Percentiles rank a stretch among this genome's conserved stretches.
Evolutionary conservation across 306 rosid genomes (phyloP).

Genomic region (Glycine latifolia): DNA sequence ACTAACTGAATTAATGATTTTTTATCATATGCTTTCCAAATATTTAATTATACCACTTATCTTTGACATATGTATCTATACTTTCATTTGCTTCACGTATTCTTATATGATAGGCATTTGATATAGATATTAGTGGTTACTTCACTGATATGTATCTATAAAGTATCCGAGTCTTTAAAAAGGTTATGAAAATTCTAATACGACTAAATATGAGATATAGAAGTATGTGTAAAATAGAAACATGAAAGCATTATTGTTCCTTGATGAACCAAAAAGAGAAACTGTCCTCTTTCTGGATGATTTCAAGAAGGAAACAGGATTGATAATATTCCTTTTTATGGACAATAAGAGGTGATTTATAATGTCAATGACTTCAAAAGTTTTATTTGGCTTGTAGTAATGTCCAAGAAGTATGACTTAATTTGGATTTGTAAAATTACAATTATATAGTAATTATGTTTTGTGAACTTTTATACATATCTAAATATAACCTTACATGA

Average conservation of each 20-base stretch:
- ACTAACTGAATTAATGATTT: background rate
- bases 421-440: too few species aligned
- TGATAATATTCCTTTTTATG: too few species aligned
- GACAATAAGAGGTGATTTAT: too few species aligned
- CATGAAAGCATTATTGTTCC: too few species aligned
- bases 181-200: background rate
- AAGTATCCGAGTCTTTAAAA: background rate
- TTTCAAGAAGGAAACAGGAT: too few species aligned
- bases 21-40: background rate
- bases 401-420: background rate
- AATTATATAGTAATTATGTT: too few species aligned
- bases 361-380: too few species aligned
- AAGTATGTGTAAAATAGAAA: background rate
- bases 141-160: background rate
- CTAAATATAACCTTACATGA: too few species aligned
- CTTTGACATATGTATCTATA: background rate
- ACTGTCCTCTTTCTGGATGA: background rate
- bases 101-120: background rate
- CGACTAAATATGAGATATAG: background rate
- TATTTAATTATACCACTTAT: background rate
- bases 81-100: background rate
- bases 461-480: too few species aligned
- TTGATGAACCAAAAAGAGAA: too few species aligned
- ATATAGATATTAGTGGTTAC: background rate
- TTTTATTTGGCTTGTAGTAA: too few species aligned